Conservation (phyloP, 2,329 filamentous ascomycete genomes). For the Aspergillus sp. region DNA sequence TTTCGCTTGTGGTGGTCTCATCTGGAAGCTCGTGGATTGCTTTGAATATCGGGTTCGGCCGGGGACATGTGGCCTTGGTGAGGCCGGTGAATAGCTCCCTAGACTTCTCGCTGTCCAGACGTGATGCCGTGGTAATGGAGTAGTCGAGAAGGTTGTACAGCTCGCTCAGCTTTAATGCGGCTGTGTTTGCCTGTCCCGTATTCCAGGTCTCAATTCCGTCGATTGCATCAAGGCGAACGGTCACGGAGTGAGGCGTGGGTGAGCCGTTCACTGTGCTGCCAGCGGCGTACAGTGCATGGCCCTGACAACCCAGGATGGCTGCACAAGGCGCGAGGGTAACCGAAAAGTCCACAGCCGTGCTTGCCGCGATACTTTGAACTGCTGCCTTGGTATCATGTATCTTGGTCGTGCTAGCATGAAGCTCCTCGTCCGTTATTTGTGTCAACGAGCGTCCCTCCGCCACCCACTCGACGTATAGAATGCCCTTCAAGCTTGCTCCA, state of each 20-base stretch:
- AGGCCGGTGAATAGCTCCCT: neutral
- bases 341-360: neutral
- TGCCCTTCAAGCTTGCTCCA: neutral
- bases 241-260: neutral
- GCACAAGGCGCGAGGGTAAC: neutral
- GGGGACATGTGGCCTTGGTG: neutral
- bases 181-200: neutral
- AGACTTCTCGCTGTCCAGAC: neutral
- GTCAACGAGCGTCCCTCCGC: neutral
- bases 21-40: neutral
- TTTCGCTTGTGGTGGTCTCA: neutral
- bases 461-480: neutral
- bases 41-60: neutral
- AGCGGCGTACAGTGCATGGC: neutral
- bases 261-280: neutral
- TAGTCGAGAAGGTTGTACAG: constrained; percentile 3
- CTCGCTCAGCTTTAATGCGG: neutral
- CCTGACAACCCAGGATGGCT: neutral
- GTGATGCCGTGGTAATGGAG: neutral
- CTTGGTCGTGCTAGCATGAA: neutral
- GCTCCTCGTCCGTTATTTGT: neutral
- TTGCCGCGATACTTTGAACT: neutral
- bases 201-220: neutral
- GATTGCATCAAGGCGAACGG: neutral
- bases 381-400: neutral